Evolutionary conservation across 2,329 filamentous ascomycete species (phyloP), one percentile per base, ranked within the genome.

Genomic region (Aureobasidium sp.): DNA sequence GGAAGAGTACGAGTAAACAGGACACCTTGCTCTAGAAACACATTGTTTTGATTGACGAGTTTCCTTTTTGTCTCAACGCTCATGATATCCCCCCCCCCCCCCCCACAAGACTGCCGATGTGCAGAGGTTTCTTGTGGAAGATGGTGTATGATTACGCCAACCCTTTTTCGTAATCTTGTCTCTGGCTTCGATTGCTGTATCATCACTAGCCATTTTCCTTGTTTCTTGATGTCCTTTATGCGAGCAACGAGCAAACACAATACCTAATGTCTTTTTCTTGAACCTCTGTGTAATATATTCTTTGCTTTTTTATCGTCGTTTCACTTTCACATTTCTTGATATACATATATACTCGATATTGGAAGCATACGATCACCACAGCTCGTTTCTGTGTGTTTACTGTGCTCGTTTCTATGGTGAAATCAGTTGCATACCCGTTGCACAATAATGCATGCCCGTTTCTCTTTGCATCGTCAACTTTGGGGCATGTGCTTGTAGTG

Each of bases 1-100:
- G 81, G 86, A 89, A 29, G 85, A 89, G 64, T 90, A 89, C 70
- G 78, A 81, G 49, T 86, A 78, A 77, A 65, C 53, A 29, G 29
- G 45, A 29, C 14, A 31, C 17, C 31, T 8, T 8, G n/a, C 34
- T 27, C 34, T 27, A 37, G 20, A 37, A 42, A 48, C 45, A 48
- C 8, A 5, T 20, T 37, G 42, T 39, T 37, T 12, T 34, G 31
- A 3, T 34, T 34, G 27, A 58, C 55, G 55, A 58, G 42, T 48
- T 48, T 58, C 55, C 41, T 57, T 57, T 42, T 20, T 17, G 2
- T 42, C 45, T 48, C 31, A 48, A 34, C 22, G 42, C 25, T 34
- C 31, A 42, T 37, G 41, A 47, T 58, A 42, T 58, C 27, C 39
- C 39, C 41, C 17, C 7, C 22, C 22, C 22, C 22, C 22, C 22